Evolutionary conservation across 2,329 filamentous ascomycete species (phyloP).

Genomic region (Aspergillus alliaceus): DNA sequence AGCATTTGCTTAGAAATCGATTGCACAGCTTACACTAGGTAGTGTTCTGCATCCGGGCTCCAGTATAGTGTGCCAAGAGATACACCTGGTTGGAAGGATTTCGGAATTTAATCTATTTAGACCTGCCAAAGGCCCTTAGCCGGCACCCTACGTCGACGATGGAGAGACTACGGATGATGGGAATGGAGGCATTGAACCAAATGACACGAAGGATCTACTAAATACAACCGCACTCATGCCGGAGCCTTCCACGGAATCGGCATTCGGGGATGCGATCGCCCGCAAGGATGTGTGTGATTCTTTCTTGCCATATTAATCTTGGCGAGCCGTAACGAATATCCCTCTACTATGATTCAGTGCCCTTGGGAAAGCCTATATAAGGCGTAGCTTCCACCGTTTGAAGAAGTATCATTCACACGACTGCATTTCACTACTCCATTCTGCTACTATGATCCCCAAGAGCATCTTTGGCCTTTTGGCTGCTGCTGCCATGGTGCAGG

Average conservation of each 20-base stretch:
- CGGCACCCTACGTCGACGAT: not conserved
- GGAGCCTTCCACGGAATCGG: not conserved
- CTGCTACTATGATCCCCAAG: not conserved
- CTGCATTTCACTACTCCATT: too few species aligned
- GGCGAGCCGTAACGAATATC: too few species aligned
- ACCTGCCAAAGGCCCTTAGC: not conserved
- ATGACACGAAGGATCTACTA: not conserved
- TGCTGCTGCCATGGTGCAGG: not conserved
- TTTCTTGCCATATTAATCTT: not conserved
- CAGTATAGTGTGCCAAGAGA: not conserved
- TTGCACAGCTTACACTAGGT: not conserved
- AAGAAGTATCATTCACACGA: too few species aligned
- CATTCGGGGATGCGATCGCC: not conserved
- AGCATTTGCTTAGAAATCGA: not conserved
- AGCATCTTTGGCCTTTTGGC: not conserved
- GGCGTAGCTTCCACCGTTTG: too few species aligned
- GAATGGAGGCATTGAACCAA: not conserved
- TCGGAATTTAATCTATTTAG: not conserved
- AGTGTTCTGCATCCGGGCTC: not conserved
- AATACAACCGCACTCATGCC: not conserved
- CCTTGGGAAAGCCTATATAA: too few species aligned
- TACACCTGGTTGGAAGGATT: not conserved
- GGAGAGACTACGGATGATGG: not conserved
- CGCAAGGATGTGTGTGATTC: not conserved
- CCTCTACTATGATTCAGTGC: too few species aligned